phyloP scores from a whole-genome alignment of 2,329 filamentous ascomycete species.

The Sporothrix globosa region DNA sequence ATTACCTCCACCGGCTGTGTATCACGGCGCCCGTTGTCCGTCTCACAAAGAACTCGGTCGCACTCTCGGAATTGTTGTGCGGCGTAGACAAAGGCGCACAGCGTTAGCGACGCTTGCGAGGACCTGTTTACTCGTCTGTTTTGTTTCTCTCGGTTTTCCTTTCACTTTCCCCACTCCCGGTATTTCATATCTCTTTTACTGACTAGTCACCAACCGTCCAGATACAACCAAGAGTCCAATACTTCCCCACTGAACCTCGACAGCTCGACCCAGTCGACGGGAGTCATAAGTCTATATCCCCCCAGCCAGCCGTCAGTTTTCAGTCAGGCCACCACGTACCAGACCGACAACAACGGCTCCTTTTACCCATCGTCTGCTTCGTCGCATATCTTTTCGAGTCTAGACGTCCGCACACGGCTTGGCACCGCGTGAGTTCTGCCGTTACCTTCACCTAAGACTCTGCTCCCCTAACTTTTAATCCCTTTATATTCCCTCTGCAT shows the following conservation, averaged over 20 bases:
- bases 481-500: neutral
- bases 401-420: constrained; percentile 59
- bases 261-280: constrained; percentile 54
- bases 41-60: constrained; percentile 45
- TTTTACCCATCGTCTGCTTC: constrained; percentile 53
- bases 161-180: neutral
- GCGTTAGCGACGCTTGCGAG: constrained; percentile 40
- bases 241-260: constrained; percentile 59
- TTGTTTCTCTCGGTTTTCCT: neutral
- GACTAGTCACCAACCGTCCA: constrained; percentile 40
- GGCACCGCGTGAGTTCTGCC: constrained; percentile 56
- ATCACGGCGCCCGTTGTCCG: constrained; percentile 51
- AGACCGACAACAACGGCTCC: constrained; percentile 52
- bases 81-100: constrained; percentile 46
- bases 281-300: constrained; percentile 57
- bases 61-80: constrained; percentile 41
- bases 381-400: constrained; percentile 50
- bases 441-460: neutral
- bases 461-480: constrained; percentile 24
- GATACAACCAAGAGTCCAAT: constrained; percentile 60
- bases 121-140: constrained; percentile 21
- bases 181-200: constrained; percentile 36
- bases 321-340: constrained; percentile 53
- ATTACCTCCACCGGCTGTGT: constrained; percentile 48
- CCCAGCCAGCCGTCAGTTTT: constrained; percentile 49